phyloP scores from a whole-genome alignment of 2,329 filamentous ascomycete genomes.

The Neobulgaria alba region DNA sequence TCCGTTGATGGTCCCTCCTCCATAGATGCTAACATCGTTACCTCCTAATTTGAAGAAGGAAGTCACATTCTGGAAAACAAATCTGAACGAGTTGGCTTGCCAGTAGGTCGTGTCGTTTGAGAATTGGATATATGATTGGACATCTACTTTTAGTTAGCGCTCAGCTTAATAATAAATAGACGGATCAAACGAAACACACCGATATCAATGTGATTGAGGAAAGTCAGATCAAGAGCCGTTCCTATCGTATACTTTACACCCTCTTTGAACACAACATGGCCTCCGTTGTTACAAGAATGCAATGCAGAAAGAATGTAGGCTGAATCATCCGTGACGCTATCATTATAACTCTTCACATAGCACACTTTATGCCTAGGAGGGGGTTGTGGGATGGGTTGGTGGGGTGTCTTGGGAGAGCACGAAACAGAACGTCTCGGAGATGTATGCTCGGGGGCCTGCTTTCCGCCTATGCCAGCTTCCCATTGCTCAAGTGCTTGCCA shows the following conservation, averaged over 20 bases:
- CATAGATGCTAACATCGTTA: slow-evolving; percentile 58
- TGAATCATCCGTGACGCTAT: slow-evolving; percentile 27
- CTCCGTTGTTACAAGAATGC: slow-evolving; percentile 51
- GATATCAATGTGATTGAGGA: slow-evolving; percentile 54
- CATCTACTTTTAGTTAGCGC: no score
- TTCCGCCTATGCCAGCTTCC: slow-evolving; percentile 6
- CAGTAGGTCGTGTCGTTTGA: slow-evolving; percentile 61
- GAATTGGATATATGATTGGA: slow-evolving; percentile 53
- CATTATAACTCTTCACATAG: slow-evolving; percentile 23
- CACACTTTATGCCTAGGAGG: slow-evolving; percentile 18
- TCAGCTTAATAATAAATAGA: no score
- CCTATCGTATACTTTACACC: slow-evolving; percentile 52
- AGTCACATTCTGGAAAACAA: slow-evolving; percentile 56
- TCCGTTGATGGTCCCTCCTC: slow-evolving; percentile 53
- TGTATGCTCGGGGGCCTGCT: slow-evolving; percentile 12
- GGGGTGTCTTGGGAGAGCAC: slow-evolving; percentile 18
- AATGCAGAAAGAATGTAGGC: slow-evolving; percentile 45
- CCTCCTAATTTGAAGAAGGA: slow-evolving; percentile 62
- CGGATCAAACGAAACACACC: no score
- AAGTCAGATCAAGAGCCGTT: slow-evolving; percentile 56
- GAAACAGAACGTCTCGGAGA: slow-evolving; percentile 19
- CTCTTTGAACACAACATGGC: slow-evolving; percentile 45
- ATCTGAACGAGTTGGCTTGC: slow-evolving; percentile 55
- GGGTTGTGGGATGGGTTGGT: slow-evolving; percentile 11
- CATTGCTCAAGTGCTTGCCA: slow-evolving; percentile 14